Conservation (phyloP, 306 rosid species). For the Psophocarpus tetragonolobus region DNA sequence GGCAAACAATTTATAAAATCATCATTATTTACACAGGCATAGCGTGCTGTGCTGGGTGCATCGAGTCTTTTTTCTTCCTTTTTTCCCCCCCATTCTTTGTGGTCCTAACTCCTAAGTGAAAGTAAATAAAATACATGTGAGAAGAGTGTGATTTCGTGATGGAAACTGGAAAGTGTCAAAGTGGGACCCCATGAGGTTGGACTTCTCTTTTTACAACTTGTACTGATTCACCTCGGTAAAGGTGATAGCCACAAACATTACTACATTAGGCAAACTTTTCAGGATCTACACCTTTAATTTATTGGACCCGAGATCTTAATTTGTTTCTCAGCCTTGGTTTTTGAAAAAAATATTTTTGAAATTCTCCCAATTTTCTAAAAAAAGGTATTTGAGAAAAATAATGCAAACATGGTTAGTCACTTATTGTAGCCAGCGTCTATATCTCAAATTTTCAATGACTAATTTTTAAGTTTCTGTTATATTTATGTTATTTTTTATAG, state of each 20-base stretch:
- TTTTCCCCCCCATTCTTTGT: neutral
- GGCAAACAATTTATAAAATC: too few species aligned
- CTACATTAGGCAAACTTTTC: neutral
- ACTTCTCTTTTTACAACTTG: neutral
- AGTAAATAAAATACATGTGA: conserved; percentile 11
- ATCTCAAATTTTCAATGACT: neutral
- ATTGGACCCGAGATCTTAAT: neutral
- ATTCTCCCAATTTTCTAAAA: neutral
- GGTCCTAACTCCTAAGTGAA: neutral
- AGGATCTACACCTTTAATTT: neutral
- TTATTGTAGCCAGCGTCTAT: too few species aligned
- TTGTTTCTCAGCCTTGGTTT: neutral
- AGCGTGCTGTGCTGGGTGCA: conserved; percentile 13
- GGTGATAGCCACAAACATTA: neutral
- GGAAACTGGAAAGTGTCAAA: conserved; percentile 20
- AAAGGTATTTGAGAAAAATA: neutral
- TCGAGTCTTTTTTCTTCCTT: neutral
- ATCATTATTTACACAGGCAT: neutral
- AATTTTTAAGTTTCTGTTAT: neutral
- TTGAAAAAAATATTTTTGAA: neutral
- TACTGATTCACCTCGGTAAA: neutral
- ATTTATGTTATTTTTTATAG: neutral
- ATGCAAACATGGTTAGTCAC: neutral
- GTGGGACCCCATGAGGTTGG: conserved; percentile 12
- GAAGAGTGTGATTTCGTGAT: conserved; percentile 15